phyloP scores from a whole-genome alignment of 2,329 filamentous ascomycete genomes.

The Alternaria metachromatica region DNA sequence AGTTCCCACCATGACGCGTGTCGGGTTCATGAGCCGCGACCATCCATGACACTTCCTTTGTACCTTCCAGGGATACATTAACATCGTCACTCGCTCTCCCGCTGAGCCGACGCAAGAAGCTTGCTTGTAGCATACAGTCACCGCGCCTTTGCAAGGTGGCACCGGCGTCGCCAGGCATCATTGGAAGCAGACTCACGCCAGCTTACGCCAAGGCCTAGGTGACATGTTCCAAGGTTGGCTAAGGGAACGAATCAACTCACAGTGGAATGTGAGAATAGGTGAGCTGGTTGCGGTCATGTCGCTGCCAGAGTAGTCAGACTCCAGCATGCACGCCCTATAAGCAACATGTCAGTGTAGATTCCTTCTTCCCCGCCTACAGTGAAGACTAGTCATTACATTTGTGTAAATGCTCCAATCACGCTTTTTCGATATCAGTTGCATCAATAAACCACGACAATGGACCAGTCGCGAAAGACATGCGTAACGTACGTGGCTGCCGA shows the following conservation, averaged over 20 bases:
- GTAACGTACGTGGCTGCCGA: slow-evolving; percentile 19
- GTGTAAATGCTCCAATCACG: not conserved
- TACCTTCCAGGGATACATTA: not conserved
- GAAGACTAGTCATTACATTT: not conserved
- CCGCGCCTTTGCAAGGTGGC: not conserved
- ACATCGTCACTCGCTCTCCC: not conserved
- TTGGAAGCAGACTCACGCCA: not conserved
- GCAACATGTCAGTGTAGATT: not conserved
- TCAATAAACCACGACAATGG: not conserved
- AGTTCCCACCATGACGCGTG: not conserved
- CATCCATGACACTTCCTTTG: not conserved
- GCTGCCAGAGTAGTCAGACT: not conserved
- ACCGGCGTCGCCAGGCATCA: not conserved
- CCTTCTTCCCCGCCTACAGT: not conserved
- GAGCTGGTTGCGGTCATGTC: not conserved
- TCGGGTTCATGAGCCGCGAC: not conserved
- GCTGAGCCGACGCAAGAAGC: not conserved
- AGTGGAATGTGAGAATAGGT: not conserved
- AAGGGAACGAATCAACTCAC: not conserved
- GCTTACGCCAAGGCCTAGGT: not conserved
- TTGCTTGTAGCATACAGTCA: not conserved
- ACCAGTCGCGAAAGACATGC: not conserved
- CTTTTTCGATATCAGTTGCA: not conserved
- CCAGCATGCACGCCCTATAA: not conserved
- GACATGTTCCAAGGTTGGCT: not conserved